phyloP scores from a whole-genome alignment of 2,329 filamentous ascomycete species.

The Cladosporium velox region DNA sequence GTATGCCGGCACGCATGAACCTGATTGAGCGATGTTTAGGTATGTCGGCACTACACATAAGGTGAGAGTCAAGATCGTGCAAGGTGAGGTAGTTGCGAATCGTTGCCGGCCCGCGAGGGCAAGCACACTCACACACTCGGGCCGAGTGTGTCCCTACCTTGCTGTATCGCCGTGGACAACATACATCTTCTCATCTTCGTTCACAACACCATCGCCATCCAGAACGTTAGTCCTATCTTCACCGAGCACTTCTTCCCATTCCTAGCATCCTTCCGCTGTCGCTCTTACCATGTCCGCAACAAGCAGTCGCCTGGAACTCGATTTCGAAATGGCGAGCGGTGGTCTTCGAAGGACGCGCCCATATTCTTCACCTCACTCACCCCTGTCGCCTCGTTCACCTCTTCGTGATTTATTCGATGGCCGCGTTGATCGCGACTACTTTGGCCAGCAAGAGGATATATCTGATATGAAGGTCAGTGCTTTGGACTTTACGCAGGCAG shows the following conservation, averaged over 20 bases:
- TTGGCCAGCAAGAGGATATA: background rate
- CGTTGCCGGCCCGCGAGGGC: background rate
- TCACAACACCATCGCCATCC: background rate
- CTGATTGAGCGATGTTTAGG: background rate
- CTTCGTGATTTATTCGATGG: background rate
- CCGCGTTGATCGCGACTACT: background rate
- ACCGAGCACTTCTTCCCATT: no score
- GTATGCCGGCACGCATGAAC: background rate
- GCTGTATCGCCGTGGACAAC: background rate
- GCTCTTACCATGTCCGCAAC: background rate
- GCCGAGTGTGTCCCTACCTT: background rate
- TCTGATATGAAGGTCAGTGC: constrained; percentile 11
- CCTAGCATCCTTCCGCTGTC: no score
- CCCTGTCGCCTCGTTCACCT: background rate
- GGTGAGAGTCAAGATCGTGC: background rate
- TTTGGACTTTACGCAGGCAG: no score
- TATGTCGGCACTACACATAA: background rate
- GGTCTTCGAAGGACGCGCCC: background rate
- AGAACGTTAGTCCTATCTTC: background rate
- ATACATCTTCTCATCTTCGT: background rate
- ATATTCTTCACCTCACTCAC: background rate
- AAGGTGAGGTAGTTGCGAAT: background rate
- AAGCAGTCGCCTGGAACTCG: background rate
- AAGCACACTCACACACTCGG: background rate
- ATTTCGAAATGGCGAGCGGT: background rate